Base-by-base conservation (phyloP, 164 flowering plant genomes). In the Saururus chinensis region DNA sequence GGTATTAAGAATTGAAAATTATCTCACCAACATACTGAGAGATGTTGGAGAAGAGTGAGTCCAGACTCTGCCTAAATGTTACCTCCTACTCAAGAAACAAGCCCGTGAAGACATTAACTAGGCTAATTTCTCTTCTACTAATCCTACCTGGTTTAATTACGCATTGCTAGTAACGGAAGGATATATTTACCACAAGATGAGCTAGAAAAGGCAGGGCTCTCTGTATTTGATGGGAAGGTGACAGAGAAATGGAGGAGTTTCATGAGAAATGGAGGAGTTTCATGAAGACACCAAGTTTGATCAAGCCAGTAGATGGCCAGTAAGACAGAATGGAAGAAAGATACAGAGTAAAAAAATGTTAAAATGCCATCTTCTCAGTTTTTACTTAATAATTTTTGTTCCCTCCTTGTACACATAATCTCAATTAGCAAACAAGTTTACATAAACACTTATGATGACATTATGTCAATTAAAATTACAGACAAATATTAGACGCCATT, bases 41-140 rank as follows among this genome's bases (percentile, higher is more conserved):
- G 95, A 90, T 75, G 95, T 90, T 60, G 95, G 97, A 63, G 97
- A 91, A 77, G 96, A 91, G 96, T 91, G 78, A 86, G 97, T 73
- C 12, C 26, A 17, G 9, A 59, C 37, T 30, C 37, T 30, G 2
- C 37, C 6, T 30, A 30, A 30, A 30, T 30, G 37, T 30, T 30
- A 30, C 37, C 6, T 6, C 37, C 37, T 25, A 30, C 9, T 21
- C 53, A 56, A 22, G 19, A 23, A 42, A 42, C 25, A 35, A 37
- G 65, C 35, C 35, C 41, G 4, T 16, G 17, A 55, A 21, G 23
- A 9, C 16, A 12, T 10, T 1, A 24, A 55, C 13, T 6, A 24
- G 17, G 10, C 35, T 55, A 14, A 3, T 53, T 19, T 9, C 8
- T 35, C 45, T 17, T 58, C 60, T 53, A 59, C 59, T 63, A 19